Base-by-base conservation (phyloP, 2,329 filamentous ascomycete genomes). In the Sporothrix schenckii region DNA sequence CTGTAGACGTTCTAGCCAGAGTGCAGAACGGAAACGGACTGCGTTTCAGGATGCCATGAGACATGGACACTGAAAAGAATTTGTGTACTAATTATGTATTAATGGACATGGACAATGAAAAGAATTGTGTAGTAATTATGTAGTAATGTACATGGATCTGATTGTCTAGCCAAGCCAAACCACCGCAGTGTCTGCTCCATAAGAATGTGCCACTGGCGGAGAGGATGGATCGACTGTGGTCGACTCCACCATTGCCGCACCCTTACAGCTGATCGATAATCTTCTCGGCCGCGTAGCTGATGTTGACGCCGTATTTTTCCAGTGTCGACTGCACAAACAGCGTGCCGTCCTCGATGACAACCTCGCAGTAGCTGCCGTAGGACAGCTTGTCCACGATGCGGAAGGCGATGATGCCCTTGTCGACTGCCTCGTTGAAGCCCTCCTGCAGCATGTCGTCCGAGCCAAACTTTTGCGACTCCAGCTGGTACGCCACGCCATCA, bases 361-460 rank as follows among this genome's bases (percentile, higher is more conserved):
- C 75, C 79, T 87, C 84, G 72, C 81, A 80, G 71, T 85, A 86
- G 14, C 75, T 77, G 6, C 73, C 76, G 69, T 80, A 79, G 73
- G 77, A 74, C 53, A 84, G 78, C 74, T 80, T 78, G 65, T 85
- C 83, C 2, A 85, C 83, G 50, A 87, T 74, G 39, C 84, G 80
- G 73, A 86, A 80, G 24, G 76, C 78, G 21, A 86, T 75, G 74
- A 81, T 79, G 52, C 77, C 79, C 73, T 78, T 81, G 11, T 80
- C 78, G n/a, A 85, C 75, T 3, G 77, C 81, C 72, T 87, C 84
- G 21, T 82, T 75, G 73, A 86, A 80, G 4, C 80, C 84, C 75
- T 86, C 84, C 69, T 79, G 80, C 39, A 86, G 76, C 76, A 85
- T 78, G 0, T 86, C 84, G 71, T 87, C 74, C 2, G 21, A 21